Conservation (phyloP, 441 rosid species). For the Arabidopsis lyrata region DNA sequence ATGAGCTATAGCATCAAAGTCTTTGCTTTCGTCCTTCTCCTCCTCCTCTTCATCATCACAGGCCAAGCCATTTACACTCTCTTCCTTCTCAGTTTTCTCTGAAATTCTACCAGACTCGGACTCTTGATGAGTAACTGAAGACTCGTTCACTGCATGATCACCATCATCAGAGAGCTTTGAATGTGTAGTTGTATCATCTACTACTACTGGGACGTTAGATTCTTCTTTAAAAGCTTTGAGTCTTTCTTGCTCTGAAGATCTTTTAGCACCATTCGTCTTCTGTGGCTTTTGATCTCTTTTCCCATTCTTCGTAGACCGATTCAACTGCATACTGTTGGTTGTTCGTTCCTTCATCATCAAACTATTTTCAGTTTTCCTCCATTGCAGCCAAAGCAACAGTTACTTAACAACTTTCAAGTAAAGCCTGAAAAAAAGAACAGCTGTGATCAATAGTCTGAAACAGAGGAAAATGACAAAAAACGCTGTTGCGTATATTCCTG, state of each 20-base stretch:
- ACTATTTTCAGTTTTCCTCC: background rate
- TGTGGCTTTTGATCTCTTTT: slow-evolving; percentile 38
- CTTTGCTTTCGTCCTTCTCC: slow-evolving; percentile 1
- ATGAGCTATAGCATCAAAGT: slow-evolving; percentile 5
- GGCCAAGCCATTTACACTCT: background rate
- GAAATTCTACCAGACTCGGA: background rate
- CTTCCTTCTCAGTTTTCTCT: slow-evolving; percentile 10
- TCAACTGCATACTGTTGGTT: slow-evolving; percentile 11
- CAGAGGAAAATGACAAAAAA: slow-evolving; percentile 36
- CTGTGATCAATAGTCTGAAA: slow-evolving; percentile 15
- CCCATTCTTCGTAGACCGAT: slow-evolving; percentile 30
- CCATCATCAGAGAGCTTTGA: background rate
- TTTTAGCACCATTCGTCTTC: slow-evolving; percentile 27
- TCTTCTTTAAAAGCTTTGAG: slow-evolving; percentile 27
- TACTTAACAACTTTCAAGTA: slow-evolving; percentile 16
- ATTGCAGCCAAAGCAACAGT: slow-evolving; percentile 13
- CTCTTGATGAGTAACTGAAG: slow-evolving; percentile 7
- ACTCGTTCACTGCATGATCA: background rate
- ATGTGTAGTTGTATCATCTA: background rate
- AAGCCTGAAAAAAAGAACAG: slow-evolving; percentile 23
- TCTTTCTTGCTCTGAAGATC: slow-evolving; percentile 28
- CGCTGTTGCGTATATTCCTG: slow-evolving; percentile 32
- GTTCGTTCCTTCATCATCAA: slow-evolving; percentile 42
- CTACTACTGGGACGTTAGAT: background rate
- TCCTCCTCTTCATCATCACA: slow-evolving; percentile 19